Base-by-base conservation (phyloP, 164 flowering plant species). In the Liquidambar formosana region DNA sequence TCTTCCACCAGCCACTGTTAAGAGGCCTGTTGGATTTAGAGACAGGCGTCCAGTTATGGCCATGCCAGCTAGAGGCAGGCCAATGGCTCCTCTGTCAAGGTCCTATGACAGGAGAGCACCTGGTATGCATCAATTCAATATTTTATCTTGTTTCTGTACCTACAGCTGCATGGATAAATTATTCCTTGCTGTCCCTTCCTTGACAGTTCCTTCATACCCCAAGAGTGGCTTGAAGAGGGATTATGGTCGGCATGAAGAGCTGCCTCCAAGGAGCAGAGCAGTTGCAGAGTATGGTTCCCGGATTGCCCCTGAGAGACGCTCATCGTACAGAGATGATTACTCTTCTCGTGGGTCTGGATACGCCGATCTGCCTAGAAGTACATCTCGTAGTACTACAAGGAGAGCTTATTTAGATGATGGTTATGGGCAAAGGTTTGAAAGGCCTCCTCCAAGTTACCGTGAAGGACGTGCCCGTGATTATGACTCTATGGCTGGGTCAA, bases 161-260 rank as follows among this genome's bases (percentile, higher is more conserved):
- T 14, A 10, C 9, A 25, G 5, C 14, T n/a, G 47, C 44, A 4
- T 28, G 21, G 22, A 2, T 12, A 9, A n/a, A 16, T 5, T 6
- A 60, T 1, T 60, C 12, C 13, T 23, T 61, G 22, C 12, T 13
- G 38, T 62, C 14, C 33, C 13, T 57, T 48, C 54, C 33, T 47
- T 53, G 47, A 8, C 84, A 95, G 99, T 80, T 76, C 82, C 97
- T 65, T 74, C 89, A 26, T 90, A 93, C 65, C 89, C 96, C 51
- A 95, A 83, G 80, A 87, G 87, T 77, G 82, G 86, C 81, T 66
- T 83, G 80, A 92, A 81, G 80, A 86, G 94, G 84, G 98, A 93
- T 18, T 91, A 89, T 79, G 73, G 77, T 61, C 79, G 94, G 26
- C 85, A 82, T 26, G 90, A 90, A 45, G 96, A 93, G 57, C 74